phyloP scores from a whole-genome alignment of 1,139 yeast genomes.

The Lodderomyces oxycetoniae region DNA sequence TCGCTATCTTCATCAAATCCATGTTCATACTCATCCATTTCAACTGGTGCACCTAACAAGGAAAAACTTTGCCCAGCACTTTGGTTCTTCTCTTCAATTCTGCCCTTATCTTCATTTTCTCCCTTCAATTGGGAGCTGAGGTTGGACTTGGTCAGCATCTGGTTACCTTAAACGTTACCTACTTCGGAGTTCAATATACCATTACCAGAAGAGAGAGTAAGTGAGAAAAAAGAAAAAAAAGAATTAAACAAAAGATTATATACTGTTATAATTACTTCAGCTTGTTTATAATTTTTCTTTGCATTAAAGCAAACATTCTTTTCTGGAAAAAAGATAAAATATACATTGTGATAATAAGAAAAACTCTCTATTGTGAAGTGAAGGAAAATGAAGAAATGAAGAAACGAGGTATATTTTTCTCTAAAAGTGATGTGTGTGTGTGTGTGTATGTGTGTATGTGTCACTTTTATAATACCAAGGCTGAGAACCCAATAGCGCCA shows the following conservation, averaged over 20 bases:
- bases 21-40: constrained; percentile 18
- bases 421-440: no score
- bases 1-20: constrained; percentile 23
- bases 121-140: constrained; percentile 11
- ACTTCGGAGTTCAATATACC: constrained; percentile 1
- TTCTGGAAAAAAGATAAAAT: neutral
- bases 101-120: no score
- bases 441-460: no score
- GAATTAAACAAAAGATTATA: no score
- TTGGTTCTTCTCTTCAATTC: no score
- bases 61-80: no score
- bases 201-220: neutral
- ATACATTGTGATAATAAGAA: neutral
- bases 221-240: no score
- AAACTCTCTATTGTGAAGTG: no score
- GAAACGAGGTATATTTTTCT: no score
- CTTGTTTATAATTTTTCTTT: neutral
- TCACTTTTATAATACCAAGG: constrained; percentile 8
- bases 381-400: neutral
- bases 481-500: constrained; percentile 13
- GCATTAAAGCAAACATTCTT: no score
- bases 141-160: constrained; percentile 9
- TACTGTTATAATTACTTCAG: no score
- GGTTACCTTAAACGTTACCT: neutral
- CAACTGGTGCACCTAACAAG: no score